A percentile compares a stretch with the other conserved stretches of the same genome.
Evolutionary conservation across 2,329 filamentous ascomycete genomes (phyloP).

Genomic region (Parascedosporium putredinis): DNA sequence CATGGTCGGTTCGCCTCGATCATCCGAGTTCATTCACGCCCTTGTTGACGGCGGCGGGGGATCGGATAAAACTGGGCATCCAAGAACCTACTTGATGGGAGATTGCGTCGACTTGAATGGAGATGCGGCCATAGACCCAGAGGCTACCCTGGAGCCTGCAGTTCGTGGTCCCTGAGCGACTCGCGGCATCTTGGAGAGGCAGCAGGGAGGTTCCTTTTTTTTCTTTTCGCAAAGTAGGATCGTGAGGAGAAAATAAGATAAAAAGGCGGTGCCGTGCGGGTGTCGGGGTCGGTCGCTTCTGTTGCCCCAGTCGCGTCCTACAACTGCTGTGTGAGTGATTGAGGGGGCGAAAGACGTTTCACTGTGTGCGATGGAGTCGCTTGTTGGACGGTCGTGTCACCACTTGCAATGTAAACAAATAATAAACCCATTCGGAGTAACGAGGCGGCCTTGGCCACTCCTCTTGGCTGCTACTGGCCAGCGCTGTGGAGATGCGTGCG

Average conservation of each 20-base stretch:
- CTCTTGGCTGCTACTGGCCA: too few relatives aligned
- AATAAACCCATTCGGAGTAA: too few relatives aligned
- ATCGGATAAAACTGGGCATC: conserved; percentile 5
- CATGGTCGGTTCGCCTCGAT: too few relatives aligned
- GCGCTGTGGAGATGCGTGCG: background rate
- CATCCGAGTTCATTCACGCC: too few relatives aligned
- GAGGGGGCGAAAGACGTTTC: too few relatives aligned
- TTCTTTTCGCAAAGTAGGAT: conserved; percentile 1
- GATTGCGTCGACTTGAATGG: conserved; percentile 41
- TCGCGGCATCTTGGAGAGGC: conserved; percentile 39
- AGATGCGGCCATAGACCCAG: conserved; percentile 35
- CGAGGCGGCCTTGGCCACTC: too few relatives aligned
- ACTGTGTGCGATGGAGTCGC: conserved; percentile 4
- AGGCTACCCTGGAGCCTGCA: conserved; percentile 34
- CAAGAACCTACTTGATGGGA: conserved; percentile 40
- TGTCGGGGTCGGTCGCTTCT: background rate
- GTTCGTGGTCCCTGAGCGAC: conserved; percentile 44
- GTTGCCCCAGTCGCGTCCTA: background rate
- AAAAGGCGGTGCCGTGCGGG: too few relatives aligned
- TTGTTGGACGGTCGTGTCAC: background rate
- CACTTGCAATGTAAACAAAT: conserved; percentile 8
- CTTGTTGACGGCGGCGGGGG: conserved; percentile 12
- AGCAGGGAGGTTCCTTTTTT: too few relatives aligned
- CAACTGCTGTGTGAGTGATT: background rate
- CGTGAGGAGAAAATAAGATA: too few relatives aligned